These are phyloP conservation scores for Rutstroemia sp. DNA, from an alignment of 2,329 filamentous ascomycete genomes.

Conservation along the genomic window DNA sequence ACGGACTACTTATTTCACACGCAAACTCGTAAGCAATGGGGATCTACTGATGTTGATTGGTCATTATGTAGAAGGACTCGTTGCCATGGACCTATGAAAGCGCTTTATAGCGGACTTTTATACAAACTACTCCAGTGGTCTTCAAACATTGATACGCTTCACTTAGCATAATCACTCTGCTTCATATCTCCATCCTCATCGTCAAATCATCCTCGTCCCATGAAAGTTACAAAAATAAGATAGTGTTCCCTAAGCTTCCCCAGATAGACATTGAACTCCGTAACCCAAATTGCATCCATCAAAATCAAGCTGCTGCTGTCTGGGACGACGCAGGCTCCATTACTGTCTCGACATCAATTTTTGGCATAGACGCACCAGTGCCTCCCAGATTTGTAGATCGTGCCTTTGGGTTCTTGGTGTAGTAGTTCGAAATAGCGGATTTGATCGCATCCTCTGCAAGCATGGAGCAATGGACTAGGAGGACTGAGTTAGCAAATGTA, in stretches of 20 bases:
- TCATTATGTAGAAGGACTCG: too few species aligned
- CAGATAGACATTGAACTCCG: not conserved
- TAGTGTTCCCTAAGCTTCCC: not conserved
- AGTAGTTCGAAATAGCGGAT: slow-evolving; percentile 84
- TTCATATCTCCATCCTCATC: too few species aligned
- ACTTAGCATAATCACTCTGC: too few species aligned
- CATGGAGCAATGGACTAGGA: slow-evolving; percentile 80
- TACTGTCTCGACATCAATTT: slow-evolving; percentile 53
- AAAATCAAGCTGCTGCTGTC: slow-evolving; percentile 16
- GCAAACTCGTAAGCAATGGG: too few species aligned
- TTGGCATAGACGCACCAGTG: slow-evolving; percentile 61
- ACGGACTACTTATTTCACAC: too few species aligned
- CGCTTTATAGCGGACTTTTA: too few species aligned
- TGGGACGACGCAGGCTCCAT: slow-evolving; percentile 31
- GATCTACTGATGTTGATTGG: too few species aligned
- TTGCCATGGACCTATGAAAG: too few species aligned
- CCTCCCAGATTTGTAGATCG: slow-evolving; percentile 69
- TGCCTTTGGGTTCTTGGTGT: slow-evolving; percentile 79
- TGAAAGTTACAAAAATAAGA: not conserved
- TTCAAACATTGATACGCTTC: too few species aligned
- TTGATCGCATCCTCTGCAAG: slow-evolving; percentile 90
- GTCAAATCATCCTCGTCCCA: too few species aligned
- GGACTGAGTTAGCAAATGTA: slow-evolving; percentile 21
- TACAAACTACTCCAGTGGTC: too few species aligned
- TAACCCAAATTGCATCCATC: not conserved